phyloP scores from a whole-genome alignment of 169 alveolate species.

The Plasmodium cynomolgi region DNA sequence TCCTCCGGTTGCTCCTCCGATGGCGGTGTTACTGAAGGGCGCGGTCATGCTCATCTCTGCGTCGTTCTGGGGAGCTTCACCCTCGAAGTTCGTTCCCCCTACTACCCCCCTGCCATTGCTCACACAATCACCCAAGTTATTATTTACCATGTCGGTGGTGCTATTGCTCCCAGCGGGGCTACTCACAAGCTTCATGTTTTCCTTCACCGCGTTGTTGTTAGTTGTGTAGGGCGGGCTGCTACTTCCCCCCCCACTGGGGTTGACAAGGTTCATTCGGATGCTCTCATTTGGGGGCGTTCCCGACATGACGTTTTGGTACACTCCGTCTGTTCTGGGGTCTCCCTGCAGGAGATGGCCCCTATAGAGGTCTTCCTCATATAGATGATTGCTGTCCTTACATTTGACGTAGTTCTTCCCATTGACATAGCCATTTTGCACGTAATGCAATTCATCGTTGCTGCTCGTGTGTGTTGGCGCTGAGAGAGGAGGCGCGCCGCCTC shows the following conservation, averaged over 20 bases:
- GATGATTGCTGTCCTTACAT: not conserved
- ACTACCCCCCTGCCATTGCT: not conserved
- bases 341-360: not conserved
- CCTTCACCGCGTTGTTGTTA: not conserved
- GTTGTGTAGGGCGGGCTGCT: not conserved
- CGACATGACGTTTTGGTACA: not conserved
- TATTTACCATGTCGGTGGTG: constrained; percentile 19
- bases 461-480: not conserved
- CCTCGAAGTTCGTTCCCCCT: not conserved
- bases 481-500: not conserved
- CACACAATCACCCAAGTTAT: not conserved
- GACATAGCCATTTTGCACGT: not conserved
- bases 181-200: not conserved
- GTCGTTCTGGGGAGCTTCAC: not conserved
- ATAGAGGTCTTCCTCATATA: not conserved
- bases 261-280: not conserved
- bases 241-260: not conserved
- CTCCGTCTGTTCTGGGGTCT: not conserved
- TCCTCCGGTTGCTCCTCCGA: not conserved
- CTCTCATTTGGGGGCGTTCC: not conserved
- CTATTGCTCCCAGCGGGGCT: not conserved
- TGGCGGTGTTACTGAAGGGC: not conserved
- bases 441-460: not conserved
- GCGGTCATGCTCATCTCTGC: not conserved
- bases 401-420: not conserved